Conservation (phyloP, 768 basidiomycete genomes). For the Pulveroboletus frians region DNA sequence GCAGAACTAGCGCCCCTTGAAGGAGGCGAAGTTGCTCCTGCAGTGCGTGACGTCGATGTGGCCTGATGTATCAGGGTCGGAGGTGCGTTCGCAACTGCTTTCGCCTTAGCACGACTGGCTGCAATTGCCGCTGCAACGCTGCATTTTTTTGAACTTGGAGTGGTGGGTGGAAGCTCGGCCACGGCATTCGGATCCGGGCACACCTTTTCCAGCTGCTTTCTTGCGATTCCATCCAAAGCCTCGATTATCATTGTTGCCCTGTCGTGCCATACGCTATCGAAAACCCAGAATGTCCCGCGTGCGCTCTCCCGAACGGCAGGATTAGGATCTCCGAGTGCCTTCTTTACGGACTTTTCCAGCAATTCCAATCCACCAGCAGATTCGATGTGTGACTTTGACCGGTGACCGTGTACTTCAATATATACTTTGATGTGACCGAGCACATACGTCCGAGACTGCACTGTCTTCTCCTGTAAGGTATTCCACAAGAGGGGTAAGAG, state of each 20-base stretch:
- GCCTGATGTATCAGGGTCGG: conserved; percentile 79
- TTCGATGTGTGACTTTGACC: conserved; percentile 65
- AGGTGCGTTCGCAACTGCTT: conserved; percentile 75
- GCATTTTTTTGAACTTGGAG: conserved; percentile 64
- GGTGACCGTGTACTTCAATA: conserved; percentile 65
- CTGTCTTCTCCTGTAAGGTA: conserved; percentile 73
- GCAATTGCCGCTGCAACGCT: conserved; percentile 85
- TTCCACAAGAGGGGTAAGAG: conserved; percentile 65
- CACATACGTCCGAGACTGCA: conserved; percentile 64
- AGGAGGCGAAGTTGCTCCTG: conserved; percentile 39
- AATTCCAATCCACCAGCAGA: conserved; percentile 59
- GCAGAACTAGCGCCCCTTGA: conserved; percentile 38
- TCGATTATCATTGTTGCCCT: conserved; percentile 60
- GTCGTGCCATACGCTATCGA: conserved; percentile 70
- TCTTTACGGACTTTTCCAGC: conserved; percentile 70
- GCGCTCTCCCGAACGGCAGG: conserved; percentile 71
- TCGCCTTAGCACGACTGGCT: conserved; percentile 84
- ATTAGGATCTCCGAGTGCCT: conserved; percentile 72
- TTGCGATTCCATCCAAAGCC: conserved; percentile 57
- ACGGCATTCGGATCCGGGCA: conserved; percentile 57
- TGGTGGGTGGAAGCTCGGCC: conserved; percentile 42
- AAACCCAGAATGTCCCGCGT: conserved; percentile 75
- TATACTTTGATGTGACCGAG: conserved; percentile 71
- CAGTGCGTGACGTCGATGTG: conserved; percentile 60
- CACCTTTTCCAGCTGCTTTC: conserved; percentile 82